These are phyloP conservation scores for Rubroshorea leprosula DNA, from an alignment of 345 rosid species.

Conservation along the genomic window DNA sequence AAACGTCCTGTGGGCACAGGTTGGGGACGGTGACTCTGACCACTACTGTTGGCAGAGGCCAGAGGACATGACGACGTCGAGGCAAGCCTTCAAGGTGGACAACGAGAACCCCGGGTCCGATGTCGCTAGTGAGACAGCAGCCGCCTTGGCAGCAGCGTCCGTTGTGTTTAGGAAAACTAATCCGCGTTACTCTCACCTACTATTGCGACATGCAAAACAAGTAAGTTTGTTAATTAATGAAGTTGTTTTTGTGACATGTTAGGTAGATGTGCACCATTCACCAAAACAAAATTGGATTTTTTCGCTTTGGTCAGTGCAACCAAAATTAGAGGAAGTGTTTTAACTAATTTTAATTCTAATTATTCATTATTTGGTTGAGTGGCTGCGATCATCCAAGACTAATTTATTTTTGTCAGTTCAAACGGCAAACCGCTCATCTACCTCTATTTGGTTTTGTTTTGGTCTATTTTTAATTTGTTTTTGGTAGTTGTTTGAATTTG, in stretches of 20 bases:
- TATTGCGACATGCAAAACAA: constrained; percentile 60
- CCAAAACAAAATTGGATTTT: constrained; percentile 6
- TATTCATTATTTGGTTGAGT: no score
- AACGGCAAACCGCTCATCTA: no score
- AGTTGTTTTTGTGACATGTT: constrained; percentile 2
- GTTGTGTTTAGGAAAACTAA: constrained; percentile 63
- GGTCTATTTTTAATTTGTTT: no score
- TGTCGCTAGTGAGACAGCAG: constrained; percentile 72
- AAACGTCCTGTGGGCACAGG: constrained; percentile 61
- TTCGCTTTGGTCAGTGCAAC: not conserved
- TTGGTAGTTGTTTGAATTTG: constrained; percentile 59
- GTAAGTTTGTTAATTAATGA: constrained; percentile 25
- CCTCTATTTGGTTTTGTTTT: no score
- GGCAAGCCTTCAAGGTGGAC: constrained; percentile 66
- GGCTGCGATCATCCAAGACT: no score
- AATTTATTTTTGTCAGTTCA: no score
- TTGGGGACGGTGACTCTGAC: constrained; percentile 85
- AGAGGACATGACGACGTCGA: constrained; percentile 88
- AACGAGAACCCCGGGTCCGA: constrained; percentile 76
- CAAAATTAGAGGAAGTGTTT: constrained; percentile 5
- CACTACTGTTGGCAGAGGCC: constrained; percentile 97
- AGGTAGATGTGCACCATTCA: constrained; percentile 12
- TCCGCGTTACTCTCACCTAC: constrained; percentile 65
- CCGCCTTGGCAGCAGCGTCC: constrained; percentile 85
- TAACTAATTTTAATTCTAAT: not conserved